Evolutionary conservation across 371 early-diverging fungal genomes (phyloP), one percentile per base, ranked within the genome.

Genomic region (Fennellomyces sp.): DNA sequence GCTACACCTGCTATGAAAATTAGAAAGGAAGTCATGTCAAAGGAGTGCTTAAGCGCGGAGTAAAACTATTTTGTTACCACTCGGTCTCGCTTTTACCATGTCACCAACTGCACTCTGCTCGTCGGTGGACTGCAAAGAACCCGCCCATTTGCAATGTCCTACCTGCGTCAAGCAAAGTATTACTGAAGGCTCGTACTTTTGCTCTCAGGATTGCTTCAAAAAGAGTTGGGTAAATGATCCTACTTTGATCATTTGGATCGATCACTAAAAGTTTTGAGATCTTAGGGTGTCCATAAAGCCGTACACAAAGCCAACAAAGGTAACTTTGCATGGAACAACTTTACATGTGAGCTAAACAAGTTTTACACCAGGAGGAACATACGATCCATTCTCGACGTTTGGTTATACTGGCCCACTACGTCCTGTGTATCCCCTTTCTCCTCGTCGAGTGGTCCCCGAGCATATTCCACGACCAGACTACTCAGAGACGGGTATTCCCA

Each of bases 121-220:
- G 1, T 41, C 74, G 15, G 33, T 66, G 12, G 84, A 82, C 17
- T 96, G 96, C 74, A 71, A 61, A n/a, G 88, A 91, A 56, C 78
- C 84, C 2, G 92, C 95, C 5, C 81, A 83, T 52, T 76, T 95
- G 25, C 89, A 90, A 61, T 96, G 97, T 64, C 97, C 97, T 17
- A 93, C 89, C 4, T 96, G 97, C 68, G 53, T 90, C n/a, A 94
- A 94, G 72, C 79, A 89, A 19, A 74, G 70, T 27, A 81, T 94
- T 30, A 63, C 67, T 4, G 66, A 65, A 27, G 83, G 73, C 25
- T 88, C 91, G 3, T 87, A 78, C 69, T 96, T 94, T 63, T 96
- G 97, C 72, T 85, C 90, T 27, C 97, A 95, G 72, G 87, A 84
- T 39, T 96, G 96, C 73, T 97, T 97, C 81, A 92, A 90, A 67